Conservation (phyloP, 495 filamentous ascomycete genomes). For the Jackrogersella minutella region DNA sequence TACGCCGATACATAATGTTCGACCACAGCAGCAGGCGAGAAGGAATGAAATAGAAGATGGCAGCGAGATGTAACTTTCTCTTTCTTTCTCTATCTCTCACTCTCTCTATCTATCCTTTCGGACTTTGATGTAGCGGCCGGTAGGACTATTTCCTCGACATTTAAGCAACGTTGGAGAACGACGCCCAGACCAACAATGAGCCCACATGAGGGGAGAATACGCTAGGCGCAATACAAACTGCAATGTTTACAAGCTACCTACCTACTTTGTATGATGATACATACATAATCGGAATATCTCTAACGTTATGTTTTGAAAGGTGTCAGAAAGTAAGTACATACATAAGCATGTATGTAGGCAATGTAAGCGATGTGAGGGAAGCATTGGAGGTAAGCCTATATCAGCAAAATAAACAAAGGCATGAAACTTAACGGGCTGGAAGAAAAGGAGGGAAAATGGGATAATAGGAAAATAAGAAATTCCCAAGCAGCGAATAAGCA, state of each 20-base stretch:
- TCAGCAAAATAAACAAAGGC: neutral
- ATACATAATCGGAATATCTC: constrained; percentile 1
- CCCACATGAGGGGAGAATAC: constrained; percentile 25
- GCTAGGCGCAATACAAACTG: constrained; percentile 20
- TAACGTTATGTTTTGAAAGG: constrained; percentile 1
- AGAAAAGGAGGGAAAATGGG: constrained; percentile 4
- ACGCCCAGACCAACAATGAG: constrained; percentile 28
- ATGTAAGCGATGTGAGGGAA: constrained; percentile 35
- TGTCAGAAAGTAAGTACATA: neutral
- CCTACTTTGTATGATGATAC: constrained; percentile 26
- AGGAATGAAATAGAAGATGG: constrained; percentile 3
- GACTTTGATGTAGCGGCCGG: constrained; percentile 41
- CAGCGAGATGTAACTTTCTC: constrained; percentile 24
- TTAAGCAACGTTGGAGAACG: constrained; percentile 27
- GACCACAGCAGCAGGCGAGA: constrained; percentile 1
- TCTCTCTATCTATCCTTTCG: no score
- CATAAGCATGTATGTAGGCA: neutral
- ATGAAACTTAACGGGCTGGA: neutral
- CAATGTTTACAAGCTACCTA: constrained; percentile 22
- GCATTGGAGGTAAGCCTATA: constrained; percentile 6
- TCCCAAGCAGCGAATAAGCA: neutral
- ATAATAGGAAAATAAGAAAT: constrained; percentile 9
- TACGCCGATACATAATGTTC: neutral
- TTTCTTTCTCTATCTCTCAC: no score
- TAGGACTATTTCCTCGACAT: constrained; percentile 21